These are phyloP conservation scores for Globisporangium alternatum DNA, from an alignment of 352 stramenopile genomes.

Conservation along the genomic window DNA sequence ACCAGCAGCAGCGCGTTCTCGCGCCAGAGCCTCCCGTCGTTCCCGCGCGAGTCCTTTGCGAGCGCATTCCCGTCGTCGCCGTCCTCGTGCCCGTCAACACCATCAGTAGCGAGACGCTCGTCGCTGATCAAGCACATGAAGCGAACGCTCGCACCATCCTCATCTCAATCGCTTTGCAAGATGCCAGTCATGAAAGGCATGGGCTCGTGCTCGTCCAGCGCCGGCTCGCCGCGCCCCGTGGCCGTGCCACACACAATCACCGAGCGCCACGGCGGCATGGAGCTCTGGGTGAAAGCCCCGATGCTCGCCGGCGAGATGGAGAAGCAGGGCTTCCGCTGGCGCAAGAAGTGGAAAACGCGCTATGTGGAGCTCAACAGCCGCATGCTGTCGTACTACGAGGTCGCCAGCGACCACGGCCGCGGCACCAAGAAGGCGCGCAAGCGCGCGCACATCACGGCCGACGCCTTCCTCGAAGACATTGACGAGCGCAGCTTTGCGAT, in stretches of 20 bases:
- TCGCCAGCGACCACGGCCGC: conserved; percentile 21
- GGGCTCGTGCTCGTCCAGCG: conserved; percentile 12
- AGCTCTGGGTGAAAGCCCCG: conserved; percentile 77
- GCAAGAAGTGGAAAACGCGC: conserved; percentile 73
- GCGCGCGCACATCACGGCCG: conserved; percentile 58
- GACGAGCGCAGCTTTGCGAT: conserved; percentile 56
- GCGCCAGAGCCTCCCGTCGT: conserved; percentile 6
- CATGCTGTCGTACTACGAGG: conserved; percentile 63
- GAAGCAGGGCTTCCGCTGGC: conserved; percentile 76
- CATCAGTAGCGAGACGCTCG: conserved; percentile 1
- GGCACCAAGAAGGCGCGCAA: conserved; percentile 30
- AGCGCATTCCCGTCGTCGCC: conserved; percentile 15
- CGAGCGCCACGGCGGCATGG: conserved; percentile 56
- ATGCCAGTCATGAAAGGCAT: not conserved
- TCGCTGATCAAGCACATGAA: conserved; percentile 12
- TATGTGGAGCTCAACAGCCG: conserved; percentile 76
- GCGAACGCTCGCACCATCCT: conserved; percentile 2
- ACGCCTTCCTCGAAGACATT: conserved; percentile 48
- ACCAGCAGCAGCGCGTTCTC: conserved; percentile 6
- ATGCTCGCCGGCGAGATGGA: conserved; percentile 65
- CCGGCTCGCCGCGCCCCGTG: conserved; percentile 23
- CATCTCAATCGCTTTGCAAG: conserved; percentile 9
- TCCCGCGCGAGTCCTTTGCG: conserved; percentile 8
- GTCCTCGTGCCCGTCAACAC: conserved; percentile 1
- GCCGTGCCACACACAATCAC: conserved; percentile 78